These are phyloP conservation scores for Aureobasidium uvarum DNA, from an alignment of 2,329 filamentous ascomycete genomes.

Conservation along the genomic window DNA sequence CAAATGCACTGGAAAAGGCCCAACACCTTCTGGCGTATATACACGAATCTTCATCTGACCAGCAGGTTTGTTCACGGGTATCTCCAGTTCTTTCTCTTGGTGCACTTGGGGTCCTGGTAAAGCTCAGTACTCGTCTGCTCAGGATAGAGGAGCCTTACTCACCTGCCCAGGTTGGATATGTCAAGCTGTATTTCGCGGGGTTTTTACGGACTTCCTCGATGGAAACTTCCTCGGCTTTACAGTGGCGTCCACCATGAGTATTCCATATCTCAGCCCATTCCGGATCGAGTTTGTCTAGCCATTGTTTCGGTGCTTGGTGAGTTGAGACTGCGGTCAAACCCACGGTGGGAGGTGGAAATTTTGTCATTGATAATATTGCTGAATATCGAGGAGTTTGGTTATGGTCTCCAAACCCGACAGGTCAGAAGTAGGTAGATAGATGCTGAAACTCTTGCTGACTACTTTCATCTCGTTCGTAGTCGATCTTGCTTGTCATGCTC, in stretches of 20 bases:
- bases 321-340: not conserved
- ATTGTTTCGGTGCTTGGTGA: not conserved
- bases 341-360: not conserved
- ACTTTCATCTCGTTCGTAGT: not conserved
- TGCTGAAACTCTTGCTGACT: too few relatives aligned
- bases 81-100: not conserved
- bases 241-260: not conserved
- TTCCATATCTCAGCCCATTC: constrained; percentile 4
- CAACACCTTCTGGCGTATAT: not conserved
- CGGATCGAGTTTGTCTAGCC: not conserved
- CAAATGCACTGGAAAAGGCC: not conserved
- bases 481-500: not conserved
- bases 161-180: not conserved
- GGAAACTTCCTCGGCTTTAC: not conserved
- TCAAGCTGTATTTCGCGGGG: not conserved
- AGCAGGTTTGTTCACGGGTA: not conserved
- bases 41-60: not conserved
- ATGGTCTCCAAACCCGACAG: too few relatives aligned
- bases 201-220: not conserved
- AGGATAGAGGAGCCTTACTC: not conserved
- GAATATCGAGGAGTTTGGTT: too few relatives aligned
- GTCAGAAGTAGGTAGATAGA: too few relatives aligned
- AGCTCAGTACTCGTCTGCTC: not conserved
- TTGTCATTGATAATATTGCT: not conserved
- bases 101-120: not conserved